phyloP scores from a whole-genome alignment of 1,284 basidiomycete genomes.

The Pholiota adiposa region DNA sequence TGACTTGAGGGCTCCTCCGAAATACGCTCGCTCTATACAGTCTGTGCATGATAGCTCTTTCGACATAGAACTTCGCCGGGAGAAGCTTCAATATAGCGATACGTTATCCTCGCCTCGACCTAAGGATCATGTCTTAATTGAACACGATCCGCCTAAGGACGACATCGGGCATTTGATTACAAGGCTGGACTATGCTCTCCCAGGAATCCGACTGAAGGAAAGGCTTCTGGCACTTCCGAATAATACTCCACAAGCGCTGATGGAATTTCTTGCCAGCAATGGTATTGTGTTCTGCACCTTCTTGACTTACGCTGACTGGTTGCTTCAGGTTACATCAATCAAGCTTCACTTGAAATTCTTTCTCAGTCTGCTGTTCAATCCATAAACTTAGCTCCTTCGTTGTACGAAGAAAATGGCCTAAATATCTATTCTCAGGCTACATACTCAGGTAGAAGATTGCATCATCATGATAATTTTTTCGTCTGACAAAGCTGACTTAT shows the following conservation, averaged over 20 bases:
- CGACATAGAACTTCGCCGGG: slow-evolving; percentile 44
- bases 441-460: slow-evolving; percentile 42
- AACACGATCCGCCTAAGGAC: background rate
- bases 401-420: slow-evolving; percentile 51
- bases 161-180: slow-evolving; percentile 39
- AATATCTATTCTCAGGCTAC: slow-evolving; percentile 47
- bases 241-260: slow-evolving; percentile 46
- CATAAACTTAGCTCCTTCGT: slow-evolving; percentile 47
- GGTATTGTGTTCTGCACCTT: slow-evolving; percentile 33
- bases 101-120: slow-evolving; percentile 17
- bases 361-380: slow-evolving; percentile 41
- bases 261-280: slow-evolving; percentile 45
- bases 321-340: slow-evolving; percentile 44
- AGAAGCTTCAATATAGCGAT: slow-evolving; percentile 38
- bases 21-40: slow-evolving; percentile 42
- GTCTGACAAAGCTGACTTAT: background rate
- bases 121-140: background rate
- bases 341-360: slow-evolving; percentile 41
- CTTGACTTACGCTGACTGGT: background rate
- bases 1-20: slow-evolving; percentile 44
- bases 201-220: slow-evolving; percentile 50
- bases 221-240: slow-evolving; percentile 37
- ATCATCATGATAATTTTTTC: slow-evolving; percentile 1
- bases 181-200: slow-evolving; percentile 43
- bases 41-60: slow-evolving; percentile 50